Evolutionary conservation across 2,329 filamentous ascomycete species (phyloP), one percentile per base, ranked within the genome.

Genomic region (Dothistroma septosporum): DNA sequence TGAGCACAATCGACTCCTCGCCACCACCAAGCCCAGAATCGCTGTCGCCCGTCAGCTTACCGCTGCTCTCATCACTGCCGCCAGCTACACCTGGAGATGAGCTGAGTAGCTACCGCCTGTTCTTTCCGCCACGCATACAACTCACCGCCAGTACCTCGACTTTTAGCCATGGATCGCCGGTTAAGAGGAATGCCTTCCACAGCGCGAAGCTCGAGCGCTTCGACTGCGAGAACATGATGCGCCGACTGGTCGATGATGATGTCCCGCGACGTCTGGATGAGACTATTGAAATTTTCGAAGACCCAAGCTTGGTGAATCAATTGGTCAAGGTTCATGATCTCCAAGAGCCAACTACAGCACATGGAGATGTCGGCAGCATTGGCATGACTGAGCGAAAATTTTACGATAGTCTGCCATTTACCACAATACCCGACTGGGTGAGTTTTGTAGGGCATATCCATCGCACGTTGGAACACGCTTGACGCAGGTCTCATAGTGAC

Each of bases 91-190:
- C 58, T 28, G 48, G 12, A 21, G 53, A 56, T 16, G 21, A 50
- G 11, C 11, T 60, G 21, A 55, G 28, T 22, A 53, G 33, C 33
- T 37, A 46, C 28, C 63, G 60, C 24, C 60, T 65, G 8, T 63
- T 60, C 19, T 58, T 61, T 21, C 60, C 60, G 21, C 63, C 63
- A 10, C 44, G 60, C 37, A 58, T 63, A 47, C 47, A 46, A 14
- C 58, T 65, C 21, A 22, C 55, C 4, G 60, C 63, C 14, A 55
- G 28, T 19, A 61, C 32, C 19, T 22, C 46, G n/a, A 21, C 48
- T 6, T 22, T 52, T 12, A 46, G 53, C 28, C 53, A 37, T 10
- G n/a, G 37, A 7, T 62, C 60, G 28, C 60, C 60, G 10, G 37
- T 58, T 19, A 64, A 61, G 54, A 60, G 61, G 22, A 28, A 32